Conservation (phyloP, 805 yeast genomes). For the Wickerhamiella parazyma region DNA sequence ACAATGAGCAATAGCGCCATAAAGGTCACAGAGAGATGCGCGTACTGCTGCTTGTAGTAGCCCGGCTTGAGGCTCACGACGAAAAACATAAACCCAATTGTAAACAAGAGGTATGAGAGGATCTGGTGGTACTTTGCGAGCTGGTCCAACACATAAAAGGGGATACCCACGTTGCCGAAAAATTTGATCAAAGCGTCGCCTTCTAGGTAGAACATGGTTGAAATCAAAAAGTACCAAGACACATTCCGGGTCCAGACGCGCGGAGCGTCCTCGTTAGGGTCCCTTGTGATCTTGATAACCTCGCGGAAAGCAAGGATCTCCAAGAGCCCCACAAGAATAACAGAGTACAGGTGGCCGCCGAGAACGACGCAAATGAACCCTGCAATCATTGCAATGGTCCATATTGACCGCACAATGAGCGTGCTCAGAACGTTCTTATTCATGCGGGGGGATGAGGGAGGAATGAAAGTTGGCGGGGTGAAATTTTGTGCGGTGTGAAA, state of each 20-base stretch:
- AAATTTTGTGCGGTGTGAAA: neutral
- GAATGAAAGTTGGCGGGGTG: neutral
- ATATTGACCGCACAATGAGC: constrained; percentile 72
- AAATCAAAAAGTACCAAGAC: constrained; percentile 82
- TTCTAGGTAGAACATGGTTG: constrained; percentile 82
- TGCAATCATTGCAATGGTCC: constrained; percentile 86
- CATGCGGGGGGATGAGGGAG: neutral
- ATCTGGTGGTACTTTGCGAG: constrained; percentile 70
- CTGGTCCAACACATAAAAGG: constrained; percentile 40
- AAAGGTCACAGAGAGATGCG: constrained; percentile 85
- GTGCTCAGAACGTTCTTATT: constrained; percentile 29
- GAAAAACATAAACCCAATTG: constrained; percentile 78
- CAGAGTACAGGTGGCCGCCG: constrained; percentile 76
- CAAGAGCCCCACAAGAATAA: constrained; percentile 52
- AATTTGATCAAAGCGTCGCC: constrained; percentile 69
- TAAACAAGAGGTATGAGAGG: constrained; percentile 68
- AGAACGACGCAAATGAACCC: constrained; percentile 57
- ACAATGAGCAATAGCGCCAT: constrained; percentile 85
- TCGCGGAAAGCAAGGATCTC: constrained; percentile 83
- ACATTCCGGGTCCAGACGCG: constrained; percentile 49
- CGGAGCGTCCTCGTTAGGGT: constrained; percentile 73
- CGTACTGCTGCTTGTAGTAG: constrained; percentile 80
- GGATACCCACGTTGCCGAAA: constrained; percentile 39
- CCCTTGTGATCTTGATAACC: constrained; percentile 72
- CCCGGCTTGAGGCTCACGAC: constrained; percentile 84